Conservation (phyloP, 1,284 basidiomycete species). For the Fomitopsis schrenkii region DNA sequence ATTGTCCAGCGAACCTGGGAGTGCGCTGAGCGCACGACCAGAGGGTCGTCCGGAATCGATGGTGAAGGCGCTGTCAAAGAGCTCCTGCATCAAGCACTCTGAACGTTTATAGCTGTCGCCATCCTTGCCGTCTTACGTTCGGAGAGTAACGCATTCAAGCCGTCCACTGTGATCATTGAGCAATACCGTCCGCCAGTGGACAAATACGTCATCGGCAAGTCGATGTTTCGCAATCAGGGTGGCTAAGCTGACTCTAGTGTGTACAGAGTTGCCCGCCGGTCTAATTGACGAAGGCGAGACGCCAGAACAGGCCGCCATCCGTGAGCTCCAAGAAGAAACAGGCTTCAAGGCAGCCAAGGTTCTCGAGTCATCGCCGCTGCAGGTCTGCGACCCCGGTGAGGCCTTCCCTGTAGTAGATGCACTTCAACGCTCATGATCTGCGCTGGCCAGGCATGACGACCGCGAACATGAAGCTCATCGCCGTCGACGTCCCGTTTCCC, state of each 20-base stretch:
- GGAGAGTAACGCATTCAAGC: slow-evolving; percentile 59
- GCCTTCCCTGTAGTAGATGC: neutral
- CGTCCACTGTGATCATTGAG: slow-evolving; percentile 81
- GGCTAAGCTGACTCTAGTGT: neutral
- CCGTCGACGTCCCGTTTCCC: slow-evolving; percentile 58
- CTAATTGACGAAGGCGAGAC: slow-evolving; percentile 82
- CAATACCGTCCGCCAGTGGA: slow-evolving; percentile 84
- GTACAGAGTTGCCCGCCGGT: slow-evolving; percentile 80
- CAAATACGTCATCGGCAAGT: slow-evolving; percentile 66
- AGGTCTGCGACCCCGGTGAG: slow-evolving; percentile 77
- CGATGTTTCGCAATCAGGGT: neutral
- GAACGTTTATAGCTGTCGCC: slow-evolving; percentile 63
- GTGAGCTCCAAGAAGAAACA: slow-evolving; percentile 90
- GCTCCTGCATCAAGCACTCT: neutral
- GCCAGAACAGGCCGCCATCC: slow-evolving; percentile 71
- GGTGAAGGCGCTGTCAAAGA: slow-evolving; percentile 39
- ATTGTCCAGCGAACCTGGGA: slow-evolving; percentile 77
- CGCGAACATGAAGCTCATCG: slow-evolving; percentile 76
- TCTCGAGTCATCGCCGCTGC: slow-evolving; percentile 61
- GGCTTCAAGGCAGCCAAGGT: slow-evolving; percentile 72
- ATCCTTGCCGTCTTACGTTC: slow-evolving; percentile 79
- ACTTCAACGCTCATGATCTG: neutral
- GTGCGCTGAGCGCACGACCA: slow-evolving; percentile 76
- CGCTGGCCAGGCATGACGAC: slow-evolving; percentile 68
- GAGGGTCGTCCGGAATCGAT: slow-evolving; percentile 73